Evolutionary conservation across 495 filamentous ascomycete genomes (phyloP).

Genomic region (Elasticomyces elasticus): DNA sequence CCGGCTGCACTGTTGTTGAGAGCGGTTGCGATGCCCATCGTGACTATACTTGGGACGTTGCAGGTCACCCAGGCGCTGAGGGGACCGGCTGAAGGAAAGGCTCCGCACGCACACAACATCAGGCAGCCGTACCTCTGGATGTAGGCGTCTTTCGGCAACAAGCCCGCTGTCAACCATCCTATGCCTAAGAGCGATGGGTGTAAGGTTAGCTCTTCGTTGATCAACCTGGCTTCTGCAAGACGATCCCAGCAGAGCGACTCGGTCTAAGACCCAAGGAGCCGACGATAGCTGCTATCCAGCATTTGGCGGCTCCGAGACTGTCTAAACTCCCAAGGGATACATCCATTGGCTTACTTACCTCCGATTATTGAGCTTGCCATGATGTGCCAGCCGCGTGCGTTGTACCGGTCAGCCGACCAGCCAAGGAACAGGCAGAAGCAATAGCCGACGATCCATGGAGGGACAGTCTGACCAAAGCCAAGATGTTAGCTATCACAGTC

Average conservation of each 20-base stretch:
- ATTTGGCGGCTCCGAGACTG: too few relatives aligned
- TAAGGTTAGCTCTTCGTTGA: too few relatives aligned
- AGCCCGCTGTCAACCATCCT: slow-evolving; percentile 17
- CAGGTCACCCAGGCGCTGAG: slow-evolving; percentile 17
- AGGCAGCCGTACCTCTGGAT: slow-evolving; percentile 11
- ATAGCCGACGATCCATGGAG: slow-evolving; percentile 20
- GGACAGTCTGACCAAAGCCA: too few relatives aligned
- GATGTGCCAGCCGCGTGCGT: slow-evolving; percentile 18
- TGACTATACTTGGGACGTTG: slow-evolving; percentile 10
- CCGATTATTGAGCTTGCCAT: slow-evolving; percentile 10
- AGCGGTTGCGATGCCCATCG: slow-evolving; percentile 14
- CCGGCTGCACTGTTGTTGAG: slow-evolving; percentile 15
- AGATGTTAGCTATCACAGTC: too few relatives aligned
- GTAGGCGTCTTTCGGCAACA: slow-evolving; percentile 15
- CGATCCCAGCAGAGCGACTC: too few relatives aligned
- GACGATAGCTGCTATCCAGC: too few relatives aligned
- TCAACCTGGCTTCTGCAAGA: too few relatives aligned
- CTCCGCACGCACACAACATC: slow-evolving; percentile 14
- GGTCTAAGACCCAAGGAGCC: too few relatives aligned
- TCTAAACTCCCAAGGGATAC: too few relatives aligned
- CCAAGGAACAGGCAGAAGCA: slow-evolving; percentile 12
- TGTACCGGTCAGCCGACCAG: slow-evolving; percentile 10
- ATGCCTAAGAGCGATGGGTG: too few relatives aligned
- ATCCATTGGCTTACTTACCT: too few relatives aligned
- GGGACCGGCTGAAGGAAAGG: slow-evolving; percentile 12